These are phyloP conservation scores for Alternaria atra DNA, from an alignment of 2,329 filamentous ascomycete genomes.

Conservation along the genomic window DNA sequence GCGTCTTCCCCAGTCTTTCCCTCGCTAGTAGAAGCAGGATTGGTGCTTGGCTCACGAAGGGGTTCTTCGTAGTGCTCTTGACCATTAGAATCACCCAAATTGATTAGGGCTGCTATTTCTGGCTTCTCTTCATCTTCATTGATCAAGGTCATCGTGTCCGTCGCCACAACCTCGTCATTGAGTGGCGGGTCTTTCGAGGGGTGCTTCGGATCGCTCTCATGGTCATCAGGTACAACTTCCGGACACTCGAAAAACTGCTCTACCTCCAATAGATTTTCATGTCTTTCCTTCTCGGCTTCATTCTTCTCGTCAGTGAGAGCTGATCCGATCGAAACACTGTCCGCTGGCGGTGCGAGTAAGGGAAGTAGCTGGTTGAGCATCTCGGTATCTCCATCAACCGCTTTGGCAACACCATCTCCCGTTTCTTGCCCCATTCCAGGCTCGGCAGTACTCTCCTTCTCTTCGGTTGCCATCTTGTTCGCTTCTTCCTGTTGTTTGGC, in stretches of 20 bases:
- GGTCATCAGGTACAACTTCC: not conserved
- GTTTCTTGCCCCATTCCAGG: not conserved
- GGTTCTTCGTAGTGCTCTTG: rapidly evolving
- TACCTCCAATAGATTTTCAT: not conserved
- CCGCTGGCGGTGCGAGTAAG: not conserved
- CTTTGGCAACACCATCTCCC: not conserved
- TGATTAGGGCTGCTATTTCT: not conserved
- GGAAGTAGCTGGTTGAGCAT: not conserved
- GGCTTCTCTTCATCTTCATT: no score
- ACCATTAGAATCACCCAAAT: not conserved
- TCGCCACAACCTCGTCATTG: not conserved
- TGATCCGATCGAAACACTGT: not conserved
- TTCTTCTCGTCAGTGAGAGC: not conserved
- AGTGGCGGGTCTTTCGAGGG: not conserved
- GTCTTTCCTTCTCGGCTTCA: not conserved
- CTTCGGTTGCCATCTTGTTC: not conserved
- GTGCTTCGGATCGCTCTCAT: not conserved
- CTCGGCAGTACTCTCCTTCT: not conserved
- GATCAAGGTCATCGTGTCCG: not conserved
- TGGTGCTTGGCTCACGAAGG: not conserved
- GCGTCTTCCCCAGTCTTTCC: not conserved
- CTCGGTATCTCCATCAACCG: not conserved
- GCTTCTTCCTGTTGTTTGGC: not conserved
- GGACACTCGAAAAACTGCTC: not conserved
- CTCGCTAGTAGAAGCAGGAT: no score